Evolutionary conservation across 257 asterid species (phyloP).

Genomic region (Solanum bulbocastanum): DNA sequence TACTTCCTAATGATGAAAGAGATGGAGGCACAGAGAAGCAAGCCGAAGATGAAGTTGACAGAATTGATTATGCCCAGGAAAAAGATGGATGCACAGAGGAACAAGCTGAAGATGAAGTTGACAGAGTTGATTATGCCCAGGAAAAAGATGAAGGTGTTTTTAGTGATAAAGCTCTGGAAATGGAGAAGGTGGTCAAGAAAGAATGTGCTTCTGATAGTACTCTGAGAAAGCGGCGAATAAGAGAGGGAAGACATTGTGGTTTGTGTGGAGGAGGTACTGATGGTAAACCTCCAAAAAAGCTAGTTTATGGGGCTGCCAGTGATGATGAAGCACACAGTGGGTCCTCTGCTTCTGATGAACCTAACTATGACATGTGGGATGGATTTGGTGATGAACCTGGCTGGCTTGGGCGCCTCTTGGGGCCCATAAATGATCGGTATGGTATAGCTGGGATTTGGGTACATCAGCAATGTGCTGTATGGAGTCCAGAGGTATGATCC

Average conservation of each 20-base stretch:
- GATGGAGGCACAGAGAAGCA: slow-evolving; percentile 5
- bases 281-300: slow-evolving; percentile 87
- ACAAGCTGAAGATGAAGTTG: slow-evolving; percentile 13
- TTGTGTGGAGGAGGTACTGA: slow-evolving; percentile 90
- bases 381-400: slow-evolving; percentile 93
- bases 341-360: slow-evolving; percentile 82
- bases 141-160: slow-evolving; percentile 17
- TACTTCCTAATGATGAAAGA: slow-evolving; percentile 16
- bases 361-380: slow-evolving; percentile 85
- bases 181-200: slow-evolving; percentile 18
- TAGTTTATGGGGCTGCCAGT: slow-evolving; percentile 54
- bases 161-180: slow-evolving; percentile 30
- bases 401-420: slow-evolving; percentile 97
- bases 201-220: slow-evolving; percentile 17
- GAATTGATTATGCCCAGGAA: slow-evolving; percentile 4
- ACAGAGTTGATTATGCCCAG: slow-evolving; percentile 15
- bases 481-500: slow-evolving; percentile 98
- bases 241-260: slow-evolving; percentile 87
- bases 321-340: slow-evolving; percentile 81
- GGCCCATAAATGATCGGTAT: slow-evolving; percentile 88
- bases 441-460: slow-evolving; percentile 99
- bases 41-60: slow-evolving; percentile 14
- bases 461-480: slow-evolving; percentile 99
- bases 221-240: slow-evolving; percentile 41
- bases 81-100: slow-evolving; percentile 9